Base-by-base conservation (phyloP, 495 filamentous ascomycete genomes). In the Aspergillus baeticus region DNA sequence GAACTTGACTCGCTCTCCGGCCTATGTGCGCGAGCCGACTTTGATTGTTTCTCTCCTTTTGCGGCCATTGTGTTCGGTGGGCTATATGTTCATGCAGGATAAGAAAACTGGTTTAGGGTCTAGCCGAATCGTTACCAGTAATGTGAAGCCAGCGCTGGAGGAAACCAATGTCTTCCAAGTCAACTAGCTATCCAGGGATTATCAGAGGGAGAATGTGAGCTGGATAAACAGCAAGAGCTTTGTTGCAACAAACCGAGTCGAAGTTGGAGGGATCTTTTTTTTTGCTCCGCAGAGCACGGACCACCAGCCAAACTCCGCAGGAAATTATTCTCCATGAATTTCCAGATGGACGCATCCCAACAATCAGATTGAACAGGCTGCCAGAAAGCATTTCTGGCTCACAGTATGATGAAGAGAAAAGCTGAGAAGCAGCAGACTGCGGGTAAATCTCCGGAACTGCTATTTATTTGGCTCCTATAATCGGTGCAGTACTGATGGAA, bases 271-370 rank as follows among this genome's bases (percentile, higher is more conserved):
- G 54, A 63, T 64, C 64, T 59, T 64, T 63, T 75, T 72, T 74
- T 75, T 73, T 73, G 63, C 69, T 76, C 73, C 70, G 71, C 73
- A 69, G 68, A 63, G 74, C 74, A 77, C 74, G 65, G 74, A 69
- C 74, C 74, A 75, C 64, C 54, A 21, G 61, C 58, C 63, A 65
- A 65, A 63, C 65, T 71, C 63, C 60, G 63, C 63, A 58, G 51
- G 44, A 57, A 57, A 54, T 46, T 46, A 50, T 50, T 50, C 14
- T 37, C n/a, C 33, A 48, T 33, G 35, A 22, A 53, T 26, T 47
- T 47, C 34, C 33, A 21, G 38, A 47, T 20, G 17, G 38, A 15
- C 31, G 38, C 31, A 35, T 45, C 17, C 14, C 31, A 48, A 6
- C 18, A 29, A 8, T 13, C 13, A 50, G 36, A 35, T 33, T 44